Base-by-base conservation (phyloP, 2,329 filamentous ascomycete genomes). In the Alternaria rosae region DNA sequence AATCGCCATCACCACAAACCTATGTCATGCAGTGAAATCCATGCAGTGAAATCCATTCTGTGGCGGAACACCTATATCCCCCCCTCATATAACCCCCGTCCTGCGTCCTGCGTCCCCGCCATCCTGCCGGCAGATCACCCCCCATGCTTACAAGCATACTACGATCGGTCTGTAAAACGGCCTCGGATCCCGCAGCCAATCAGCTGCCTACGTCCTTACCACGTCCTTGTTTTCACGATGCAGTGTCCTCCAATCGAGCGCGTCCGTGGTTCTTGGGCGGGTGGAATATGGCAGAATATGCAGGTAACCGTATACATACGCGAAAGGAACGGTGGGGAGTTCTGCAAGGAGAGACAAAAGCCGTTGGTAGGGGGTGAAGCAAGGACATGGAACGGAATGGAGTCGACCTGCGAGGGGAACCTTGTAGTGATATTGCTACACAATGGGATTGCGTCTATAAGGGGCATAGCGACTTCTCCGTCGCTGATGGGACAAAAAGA, bases 221-320 rank as follows among this genome's bases (percentile, higher is more conserved):
- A 43, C 20, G 41, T 43, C 41, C 41, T 43, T 43, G n/a, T 10
- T 6, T 10, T 8, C 41, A 21, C 41, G 41, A 21, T 43, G 41
- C 41, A 13, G 17, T 43, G 41, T 12, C 6, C 17, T 21, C 41
- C 41, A 43, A 43, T 43, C 17, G 17, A 43, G 6, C 9, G 41
- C 11, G 17, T 43, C 41, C 41, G 41, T 43, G 41, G n/a, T n/a
- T 6, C 11, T 3, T 21, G 10, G 17, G 20, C 17, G 41, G 13
- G 11, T 43, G 20, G 17, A 38, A 1, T 38, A 17, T 38, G 11
- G 11, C 11, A 15, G n/a, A 21, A 17, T 48, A 28, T 50, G 54
- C 54, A 57, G 54, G 44, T 50, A 57, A 15, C 54, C 44, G 54
- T 20, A 50, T 57, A 20, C 9, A 32, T 32, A 47, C 35, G 35